Percentiles rank a stretch among this genome's conserved stretches.
Evolutionary conservation across 2,329 filamentous ascomycete species (phyloP).

Genomic region (Alternaria solani): DNA sequence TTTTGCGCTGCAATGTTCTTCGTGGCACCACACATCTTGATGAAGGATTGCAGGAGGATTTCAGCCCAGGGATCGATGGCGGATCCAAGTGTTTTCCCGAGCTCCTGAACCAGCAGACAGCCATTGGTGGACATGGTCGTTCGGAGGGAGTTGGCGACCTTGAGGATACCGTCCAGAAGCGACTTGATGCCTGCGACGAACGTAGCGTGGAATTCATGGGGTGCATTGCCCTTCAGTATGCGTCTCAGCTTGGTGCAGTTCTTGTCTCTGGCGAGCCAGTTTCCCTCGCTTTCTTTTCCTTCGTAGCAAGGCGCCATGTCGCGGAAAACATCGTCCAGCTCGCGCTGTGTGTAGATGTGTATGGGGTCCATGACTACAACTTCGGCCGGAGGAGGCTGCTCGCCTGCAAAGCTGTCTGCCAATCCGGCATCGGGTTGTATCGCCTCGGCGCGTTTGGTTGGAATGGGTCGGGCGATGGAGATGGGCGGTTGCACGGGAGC

Average conservation of each 20-base stretch:
- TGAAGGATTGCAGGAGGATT: slow-evolving; percentile 83
- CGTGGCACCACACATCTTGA: slow-evolving; percentile 87
- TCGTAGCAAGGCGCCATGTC: slow-evolving; percentile 86
- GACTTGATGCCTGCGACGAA: slow-evolving; percentile 76
- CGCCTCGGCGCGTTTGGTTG: slow-evolving; percentile 45
- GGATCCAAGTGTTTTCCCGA: slow-evolving; percentile 77
- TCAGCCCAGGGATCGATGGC: slow-evolving; percentile 89
- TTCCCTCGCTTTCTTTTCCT: slow-evolving; percentile 86
- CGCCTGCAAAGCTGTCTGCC: slow-evolving; percentile 53
- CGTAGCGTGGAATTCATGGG: slow-evolving; percentile 74
- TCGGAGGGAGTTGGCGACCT: slow-evolving; percentile 80
- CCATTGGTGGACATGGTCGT: slow-evolving; percentile 91
- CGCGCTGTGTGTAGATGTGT: slow-evolving; percentile 82
- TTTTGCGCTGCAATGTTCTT: slow-evolving; percentile 92
- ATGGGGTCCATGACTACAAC: slow-evolving; percentile 77
- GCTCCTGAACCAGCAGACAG: slow-evolving; percentile 83
- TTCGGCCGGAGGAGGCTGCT: slow-evolving; percentile 70
- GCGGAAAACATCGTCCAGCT: slow-evolving; percentile 86
- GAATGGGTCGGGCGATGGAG: slow-evolving; percentile 36
- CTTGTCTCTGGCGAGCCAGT: slow-evolving; percentile 89
- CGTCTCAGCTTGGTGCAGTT: slow-evolving; percentile 77
- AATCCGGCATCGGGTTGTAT: slow-evolving; percentile 55
- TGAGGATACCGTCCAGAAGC: slow-evolving; percentile 87
- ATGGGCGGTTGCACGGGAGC: slow-evolving; percentile 27
- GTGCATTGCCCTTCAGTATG: slow-evolving; percentile 83